Conservation (phyloP, 345 rosid genomes). For the Durio zibethinus region DNA sequence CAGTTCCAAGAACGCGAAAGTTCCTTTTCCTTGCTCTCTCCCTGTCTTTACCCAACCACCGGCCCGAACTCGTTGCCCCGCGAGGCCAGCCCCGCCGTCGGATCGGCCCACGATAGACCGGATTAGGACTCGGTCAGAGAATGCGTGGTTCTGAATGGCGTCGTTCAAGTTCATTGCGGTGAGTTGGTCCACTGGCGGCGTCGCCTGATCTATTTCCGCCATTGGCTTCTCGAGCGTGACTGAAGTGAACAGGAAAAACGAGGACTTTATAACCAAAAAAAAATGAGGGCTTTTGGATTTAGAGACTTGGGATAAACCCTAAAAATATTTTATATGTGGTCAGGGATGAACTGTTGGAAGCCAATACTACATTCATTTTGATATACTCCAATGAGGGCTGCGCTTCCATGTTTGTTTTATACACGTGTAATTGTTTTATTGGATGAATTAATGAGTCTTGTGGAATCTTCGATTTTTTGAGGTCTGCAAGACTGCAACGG, state of each 20-base stretch:
- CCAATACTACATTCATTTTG: neutral
- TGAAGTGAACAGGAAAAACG: neutral
- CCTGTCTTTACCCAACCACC: conserved; percentile 97
- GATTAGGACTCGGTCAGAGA: conserved; percentile 68
- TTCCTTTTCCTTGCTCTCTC: conserved; percentile 81
- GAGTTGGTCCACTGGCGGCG: conserved; percentile 36
- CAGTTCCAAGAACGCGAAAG: conserved; percentile 81
- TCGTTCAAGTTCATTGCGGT: conserved; percentile 33
- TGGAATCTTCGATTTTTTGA: neutral
- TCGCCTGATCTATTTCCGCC: conserved; percentile 39
- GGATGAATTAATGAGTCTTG: no score
- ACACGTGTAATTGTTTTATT: neutral
- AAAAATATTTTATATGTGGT: neutral
- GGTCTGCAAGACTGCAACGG: neutral
- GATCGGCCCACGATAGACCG: conserved; percentile 59
- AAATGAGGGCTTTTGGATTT: neutral
- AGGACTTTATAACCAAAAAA: no score
- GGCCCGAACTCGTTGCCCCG: conserved; percentile 61
- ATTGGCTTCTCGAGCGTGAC: neutral
- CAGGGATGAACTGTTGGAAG: neutral
- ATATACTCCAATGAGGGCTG: neutral
- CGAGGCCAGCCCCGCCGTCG: conserved; percentile 73
- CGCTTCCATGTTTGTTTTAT: neutral
- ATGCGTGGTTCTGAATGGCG: conserved; percentile 39
- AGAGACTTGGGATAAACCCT: conserved; percentile 1